Conservation (phyloP, 78 protist species). For the Polysphondylium violaceum region DNA sequence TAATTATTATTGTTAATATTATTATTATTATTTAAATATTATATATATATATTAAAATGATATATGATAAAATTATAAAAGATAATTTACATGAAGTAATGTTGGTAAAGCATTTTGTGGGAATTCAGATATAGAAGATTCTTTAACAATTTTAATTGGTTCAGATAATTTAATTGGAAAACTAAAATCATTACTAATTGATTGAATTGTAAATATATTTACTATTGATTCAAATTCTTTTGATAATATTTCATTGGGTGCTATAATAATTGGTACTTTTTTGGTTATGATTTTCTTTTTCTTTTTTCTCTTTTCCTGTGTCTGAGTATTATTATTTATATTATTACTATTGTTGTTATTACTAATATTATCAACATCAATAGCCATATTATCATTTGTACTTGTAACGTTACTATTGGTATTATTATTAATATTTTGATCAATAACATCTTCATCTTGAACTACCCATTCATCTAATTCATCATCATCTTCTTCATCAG, state of each 20-base stretch:
- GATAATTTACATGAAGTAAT: conserved; percentile 10
- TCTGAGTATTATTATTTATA: not conserved
- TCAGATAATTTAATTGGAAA: conserved; percentile 31
- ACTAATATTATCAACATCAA: not conserved
- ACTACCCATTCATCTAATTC: conserved; percentile 21
- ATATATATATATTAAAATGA: no score
- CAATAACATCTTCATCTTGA: not conserved
- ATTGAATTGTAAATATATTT: conserved; percentile 43
- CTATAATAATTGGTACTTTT: conserved; percentile 35
- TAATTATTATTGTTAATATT: no score
- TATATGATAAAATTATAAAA: not conserved
- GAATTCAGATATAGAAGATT: not conserved
- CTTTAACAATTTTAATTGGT: conserved; percentile 10
- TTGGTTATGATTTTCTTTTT: conserved; percentile 20
- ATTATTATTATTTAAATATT: no score
- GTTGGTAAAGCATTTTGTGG: conserved; percentile 48
- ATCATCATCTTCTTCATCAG: conserved; percentile 29
- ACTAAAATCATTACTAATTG: no score
- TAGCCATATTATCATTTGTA: no score
- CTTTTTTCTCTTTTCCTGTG: conserved; percentile 15
- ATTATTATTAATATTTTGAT: conserved; percentile 7
- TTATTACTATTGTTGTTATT: conserved; percentile 21
- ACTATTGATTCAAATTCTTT: not conserved
- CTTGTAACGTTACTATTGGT: not conserved
- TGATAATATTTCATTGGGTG: not conserved